Base-by-base conservation (phyloP, 306 rosid species). In the Vicia sativa region DNA sequence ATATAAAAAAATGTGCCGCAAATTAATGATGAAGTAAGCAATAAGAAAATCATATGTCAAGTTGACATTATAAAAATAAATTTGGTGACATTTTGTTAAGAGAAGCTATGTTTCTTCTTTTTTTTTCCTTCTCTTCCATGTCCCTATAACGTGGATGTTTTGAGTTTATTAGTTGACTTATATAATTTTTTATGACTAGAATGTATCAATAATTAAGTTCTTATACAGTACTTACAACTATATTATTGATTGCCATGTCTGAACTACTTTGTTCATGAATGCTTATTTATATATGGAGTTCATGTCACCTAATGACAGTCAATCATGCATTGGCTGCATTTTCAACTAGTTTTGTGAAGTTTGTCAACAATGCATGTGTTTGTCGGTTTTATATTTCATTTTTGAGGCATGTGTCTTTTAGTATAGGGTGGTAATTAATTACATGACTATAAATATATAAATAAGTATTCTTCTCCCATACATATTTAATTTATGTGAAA, bases 31-130 rank as follows among this genome's bases (percentile, higher is more conserved):
- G 64, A 55, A 64, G 64, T 46, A 53, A 21, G n/a, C 54, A 19
- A 75, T 58, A 49, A 56, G 52, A 77, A 79, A 72, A 77, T 68
- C 67, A 50, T 11, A 52, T 61, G 77, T 53, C 84, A 75, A 78
- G 82, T 72, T 68, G 57, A 39, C 44, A 66, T 68, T 50, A 60
- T 31, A 67, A 62, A 62, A 76, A 29, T 37, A 66, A 7, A 6
- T 11, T 81, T 62, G 41, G 64, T 35, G 62, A 21, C 67, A 37
- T 52, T 58, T 64, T 70, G 55, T 57, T 48, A 60, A 39, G 48
- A 31, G 43, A 16, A 66, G 48, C 25, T 57, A 0, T 26, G 39
- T n/a, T 34, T 26, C 37, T 68, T 10, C 39, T 71, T 23, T 62
- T 26, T 71, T 16, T 62, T 37, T 62, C 54, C 61, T 2, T 25